These are phyloP conservation scores for Paratinospora sagittata DNA, from an alignment of 164 flowering plant genomes.

Conservation along the genomic window DNA sequence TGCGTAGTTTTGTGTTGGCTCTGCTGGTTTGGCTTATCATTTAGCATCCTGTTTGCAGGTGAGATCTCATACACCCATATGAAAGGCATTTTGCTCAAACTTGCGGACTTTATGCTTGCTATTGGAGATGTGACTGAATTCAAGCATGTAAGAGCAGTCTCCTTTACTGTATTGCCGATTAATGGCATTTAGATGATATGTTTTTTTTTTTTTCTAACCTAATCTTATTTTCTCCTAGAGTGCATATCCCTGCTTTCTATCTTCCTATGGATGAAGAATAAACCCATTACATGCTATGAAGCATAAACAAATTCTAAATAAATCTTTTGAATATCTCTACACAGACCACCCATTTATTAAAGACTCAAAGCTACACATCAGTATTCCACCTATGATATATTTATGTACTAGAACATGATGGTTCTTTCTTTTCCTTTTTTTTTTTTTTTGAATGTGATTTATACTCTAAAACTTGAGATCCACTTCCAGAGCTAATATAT, in stretches of 20 bases:
- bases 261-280: not conserved
- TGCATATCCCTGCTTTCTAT: not conserved
- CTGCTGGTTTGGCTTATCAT: not conserved
- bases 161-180: not conserved
- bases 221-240: not conserved
- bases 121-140: slow-evolving; percentile 23
- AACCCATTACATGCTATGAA: not conserved
- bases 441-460: too few species aligned
- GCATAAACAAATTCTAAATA: not conserved
- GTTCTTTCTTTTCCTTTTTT: too few species aligned
- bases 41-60: slow-evolving; percentile 37
- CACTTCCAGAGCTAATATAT: too few species aligned
- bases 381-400: too few species aligned
- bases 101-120: slow-evolving; percentile 38
- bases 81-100: slow-evolving; percentile 51
- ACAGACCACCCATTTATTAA: not conserved
- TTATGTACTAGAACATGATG: too few species aligned
- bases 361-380: not conserved
- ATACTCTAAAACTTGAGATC: too few species aligned
- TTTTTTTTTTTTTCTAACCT: not conserved
- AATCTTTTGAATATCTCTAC: not conserved
- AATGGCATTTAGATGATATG: not conserved
- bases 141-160: slow-evolving; percentile 46
- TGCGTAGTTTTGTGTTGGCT: not conserved
- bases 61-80: slow-evolving; percentile 36